Conservation (phyloP, 2,329 filamentous ascomycete species). For the Dothistroma pini region DNA sequence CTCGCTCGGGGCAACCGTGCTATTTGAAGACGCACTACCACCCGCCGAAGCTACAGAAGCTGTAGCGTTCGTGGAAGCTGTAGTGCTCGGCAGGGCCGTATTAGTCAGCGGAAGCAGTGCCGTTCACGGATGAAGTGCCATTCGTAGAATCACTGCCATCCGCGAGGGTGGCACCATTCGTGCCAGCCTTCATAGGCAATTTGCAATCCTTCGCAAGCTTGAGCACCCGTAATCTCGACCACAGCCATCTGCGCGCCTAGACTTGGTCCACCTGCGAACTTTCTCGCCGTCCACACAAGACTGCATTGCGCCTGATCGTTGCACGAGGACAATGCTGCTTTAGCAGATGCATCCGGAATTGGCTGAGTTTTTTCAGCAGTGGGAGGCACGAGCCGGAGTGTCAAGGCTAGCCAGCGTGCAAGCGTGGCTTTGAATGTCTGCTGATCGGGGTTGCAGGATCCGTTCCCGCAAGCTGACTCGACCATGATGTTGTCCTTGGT, state of each 20-base stretch:
- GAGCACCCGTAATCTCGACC: constrained; percentile 47
- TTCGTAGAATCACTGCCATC: background rate
- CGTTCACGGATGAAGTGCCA: background rate
- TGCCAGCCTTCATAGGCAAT: background rate
- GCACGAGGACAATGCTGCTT: constrained; percentile 38
- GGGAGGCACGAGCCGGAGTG: constrained; percentile 1
- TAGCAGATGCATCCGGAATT: constrained; percentile 42
- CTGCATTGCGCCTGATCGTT: constrained; percentile 33
- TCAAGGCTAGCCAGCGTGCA: constrained; percentile 47
- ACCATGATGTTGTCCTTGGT: constrained; percentile 42
- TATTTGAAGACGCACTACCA: background rate
- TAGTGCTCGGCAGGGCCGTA: background rate
- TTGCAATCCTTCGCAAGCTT: constrained; percentile 32
- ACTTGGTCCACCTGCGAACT: constrained; percentile 45
- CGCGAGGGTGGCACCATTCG: background rate
- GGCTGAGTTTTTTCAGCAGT: constrained; percentile 8
- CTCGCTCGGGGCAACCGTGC: background rate
- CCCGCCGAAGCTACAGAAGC: background rate
- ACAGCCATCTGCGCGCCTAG: constrained; percentile 57
- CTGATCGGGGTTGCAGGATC: constrained; percentile 44
- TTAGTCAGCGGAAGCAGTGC: background rate
- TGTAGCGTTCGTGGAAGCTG: background rate
- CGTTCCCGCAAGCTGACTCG: constrained; percentile 44
- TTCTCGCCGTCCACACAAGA: constrained; percentile 36
- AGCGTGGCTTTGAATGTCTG: constrained; percentile 45